Base-by-base conservation (phyloP, 1,284 basidiomycete genomes). In the Coriolopsis trogii region DNA sequence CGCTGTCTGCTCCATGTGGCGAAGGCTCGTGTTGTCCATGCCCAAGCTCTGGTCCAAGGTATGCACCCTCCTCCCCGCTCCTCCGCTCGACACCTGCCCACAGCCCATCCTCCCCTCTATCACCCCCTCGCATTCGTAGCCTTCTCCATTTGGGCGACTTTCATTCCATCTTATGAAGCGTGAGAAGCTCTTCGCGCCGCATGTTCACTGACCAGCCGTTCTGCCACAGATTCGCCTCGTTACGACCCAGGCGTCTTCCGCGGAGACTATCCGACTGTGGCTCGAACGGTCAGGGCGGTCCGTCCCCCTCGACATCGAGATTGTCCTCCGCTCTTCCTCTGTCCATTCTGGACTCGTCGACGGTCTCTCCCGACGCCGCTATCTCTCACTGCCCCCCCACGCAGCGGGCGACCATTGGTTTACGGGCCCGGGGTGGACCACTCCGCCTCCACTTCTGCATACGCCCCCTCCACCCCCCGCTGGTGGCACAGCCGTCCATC, bases 201-300 rank as follows among this genome's bases (percentile, higher is more conserved):
- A 45, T 57, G 24, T 25, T 50, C 47, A 60, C 47, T 41, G 29
- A 40, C 33, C 51, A 10, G 18, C 13, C 44, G 10, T 46, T 38
- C 45, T 45, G 18, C 46, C 58, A 51, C 65, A 87, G 83, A 88
- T 91, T 59, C 85, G 86, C 20, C 77, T 91, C 37, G 73, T 85
- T 44, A 88, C 88, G 15, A 83, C 80, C 18, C 85, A 82, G 53
- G 74, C 79, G 39, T 74, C 83, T 15, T 86, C 87, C 28, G 79
- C 87, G n/a, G 88, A 91, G 63, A 87, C 84, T 12, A 79, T 90
- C 42, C 81, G 87, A 4, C 74, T 91, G 12, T 90, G 88, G 88
- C 74, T 91, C 1, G 87, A 90, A 65, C 83, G 88, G 18, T 86
- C 88, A 8, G 88, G 88, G 3, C 72, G 74, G 48, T 75, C 69